phyloP scores from a whole-genome alignment of 2,329 filamentous ascomycete genomes.

The Paraphaeosphaeria sporulosa region DNA sequence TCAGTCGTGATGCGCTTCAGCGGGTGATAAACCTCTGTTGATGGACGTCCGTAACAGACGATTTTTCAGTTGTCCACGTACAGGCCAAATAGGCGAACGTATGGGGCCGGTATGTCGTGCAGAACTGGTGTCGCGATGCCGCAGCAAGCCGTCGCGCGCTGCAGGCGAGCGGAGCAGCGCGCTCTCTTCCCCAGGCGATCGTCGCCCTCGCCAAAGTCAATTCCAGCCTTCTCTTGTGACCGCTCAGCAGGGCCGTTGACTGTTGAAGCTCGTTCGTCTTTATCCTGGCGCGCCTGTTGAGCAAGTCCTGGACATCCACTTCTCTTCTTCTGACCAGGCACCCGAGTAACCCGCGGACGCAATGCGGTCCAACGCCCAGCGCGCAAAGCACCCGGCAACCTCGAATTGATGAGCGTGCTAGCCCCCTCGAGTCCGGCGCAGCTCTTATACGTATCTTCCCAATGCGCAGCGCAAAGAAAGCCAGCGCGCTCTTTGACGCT shows the following conservation, averaged over 20 bases:
- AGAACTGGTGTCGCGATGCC: constrained; percentile 1
- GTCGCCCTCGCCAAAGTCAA: not conserved
- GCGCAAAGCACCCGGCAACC: too few species aligned
- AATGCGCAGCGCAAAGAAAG: not conserved
- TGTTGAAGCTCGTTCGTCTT: not conserved
- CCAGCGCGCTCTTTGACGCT: constrained; percentile 16
- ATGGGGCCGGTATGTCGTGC: not conserved
- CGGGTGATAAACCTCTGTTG: too few species aligned
- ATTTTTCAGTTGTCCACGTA: not conserved
- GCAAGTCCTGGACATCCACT: not conserved
- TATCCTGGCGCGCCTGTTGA: not conserved
- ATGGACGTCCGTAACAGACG: too few species aligned
- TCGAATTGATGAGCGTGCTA: not conserved
- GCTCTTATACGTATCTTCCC: not conserved
- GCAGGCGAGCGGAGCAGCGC: constrained; percentile 11
- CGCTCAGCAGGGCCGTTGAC: not conserved
- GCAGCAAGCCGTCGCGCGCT: constrained; percentile 11
- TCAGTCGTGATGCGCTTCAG: not conserved
- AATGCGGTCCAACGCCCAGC: too few species aligned
- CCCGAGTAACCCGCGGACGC: too few species aligned
- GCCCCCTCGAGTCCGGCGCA: not conserved
- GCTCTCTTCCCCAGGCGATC: constrained; percentile 3
- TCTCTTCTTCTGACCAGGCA: too few species aligned
- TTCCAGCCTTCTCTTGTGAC: not conserved
- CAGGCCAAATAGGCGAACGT: not conserved